Base-by-base conservation (phyloP, 768 basidiomycete genomes). In the Leccinum arenicola region DNA sequence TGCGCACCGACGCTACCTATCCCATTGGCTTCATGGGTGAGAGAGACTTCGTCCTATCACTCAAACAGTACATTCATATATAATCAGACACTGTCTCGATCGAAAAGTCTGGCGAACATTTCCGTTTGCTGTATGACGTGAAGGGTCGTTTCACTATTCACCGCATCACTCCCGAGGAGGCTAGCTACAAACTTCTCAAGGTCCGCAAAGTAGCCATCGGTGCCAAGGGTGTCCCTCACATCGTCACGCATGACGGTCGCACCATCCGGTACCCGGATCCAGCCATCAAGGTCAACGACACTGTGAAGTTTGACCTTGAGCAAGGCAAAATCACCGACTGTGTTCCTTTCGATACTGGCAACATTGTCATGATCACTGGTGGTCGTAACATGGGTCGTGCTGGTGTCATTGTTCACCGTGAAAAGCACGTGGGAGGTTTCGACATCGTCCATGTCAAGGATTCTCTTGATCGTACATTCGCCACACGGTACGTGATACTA, bases 211-310 rank as follows among this genome's bases (percentile, higher is more conserved):
- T 96, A 45, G 93, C 94, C 63, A 80, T 98, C 66, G 97, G 97
- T 61, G 82, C 85, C 66, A 91, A 92, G 74, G 95, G 95, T 68
- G 95, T 99, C 52, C 97, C 97, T 56, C 88, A 95, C 82, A 82
- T 99, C 67, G 93, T 98, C 78, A 98, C 96, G 66, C 97, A 99
- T 81, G 97, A 99, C 72, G 97, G 97, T 55, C 94, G 97, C 75
- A 99, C 97, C 65, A 98, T 99, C 81, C 95, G 97, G 64, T 99
- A 98, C 81, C 96, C 97, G 67, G 97, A 99, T 77, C 97, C 97
- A 31, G 75, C 78, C 68, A 94, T 99, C 85, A 85, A 82, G 70
- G 93, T 92, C 76, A 96, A 98, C 83, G 97, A 98, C 80, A 94
- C 95, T 54, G 86, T 98, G 77, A 97, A 93, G 78, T 98, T 90